phyloP scores from a whole-genome alignment of 257 asterid species.

The Petrea volubilis region DNA sequence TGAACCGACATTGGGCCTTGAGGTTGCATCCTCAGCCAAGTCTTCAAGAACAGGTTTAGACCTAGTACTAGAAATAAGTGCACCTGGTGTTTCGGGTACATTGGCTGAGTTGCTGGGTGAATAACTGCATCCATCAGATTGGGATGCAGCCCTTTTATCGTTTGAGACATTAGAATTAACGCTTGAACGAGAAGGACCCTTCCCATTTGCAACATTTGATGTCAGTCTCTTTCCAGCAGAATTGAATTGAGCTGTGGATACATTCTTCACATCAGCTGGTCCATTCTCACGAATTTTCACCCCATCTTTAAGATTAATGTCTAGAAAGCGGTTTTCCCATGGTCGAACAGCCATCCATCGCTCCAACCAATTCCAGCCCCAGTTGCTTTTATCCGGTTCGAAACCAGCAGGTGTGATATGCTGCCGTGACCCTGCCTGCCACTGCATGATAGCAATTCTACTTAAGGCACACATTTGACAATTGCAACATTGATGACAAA shows the following conservation, averaged over 20 bases:
- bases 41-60: constrained; percentile 64
- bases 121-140: constrained; percentile 66
- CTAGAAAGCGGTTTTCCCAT: constrained; percentile 95
- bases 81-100: constrained; percentile 49
- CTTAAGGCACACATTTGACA: constrained; percentile 14
- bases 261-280: constrained; percentile 46
- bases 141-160: constrained; percentile 55
- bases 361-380: constrained; percentile 99
- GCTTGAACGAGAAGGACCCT: constrained; percentile 50
- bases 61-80: constrained; percentile 27
- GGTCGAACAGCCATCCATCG: constrained; percentile 99
- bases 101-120: constrained; percentile 56
- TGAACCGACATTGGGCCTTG: constrained; percentile 47
- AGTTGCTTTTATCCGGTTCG: constrained; percentile 85
- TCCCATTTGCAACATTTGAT: constrained; percentile 48
- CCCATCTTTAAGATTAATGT: constrained; percentile 74
- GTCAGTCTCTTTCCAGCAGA: constrained; percentile 49
- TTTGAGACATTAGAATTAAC: constrained; percentile 46
- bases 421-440: constrained; percentile 98
- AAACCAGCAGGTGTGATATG: constrained; percentile 54
- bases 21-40: constrained; percentile 65
- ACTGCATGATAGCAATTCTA: constrained; percentile 50
- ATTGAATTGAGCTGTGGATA: constrained; percentile 40
- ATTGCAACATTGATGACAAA: not conserved
- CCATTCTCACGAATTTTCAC: constrained; percentile 55